Base-by-base conservation (phyloP, 2,329 filamentous ascomycete species). In the Ophiostoma pallidulum region DNA sequence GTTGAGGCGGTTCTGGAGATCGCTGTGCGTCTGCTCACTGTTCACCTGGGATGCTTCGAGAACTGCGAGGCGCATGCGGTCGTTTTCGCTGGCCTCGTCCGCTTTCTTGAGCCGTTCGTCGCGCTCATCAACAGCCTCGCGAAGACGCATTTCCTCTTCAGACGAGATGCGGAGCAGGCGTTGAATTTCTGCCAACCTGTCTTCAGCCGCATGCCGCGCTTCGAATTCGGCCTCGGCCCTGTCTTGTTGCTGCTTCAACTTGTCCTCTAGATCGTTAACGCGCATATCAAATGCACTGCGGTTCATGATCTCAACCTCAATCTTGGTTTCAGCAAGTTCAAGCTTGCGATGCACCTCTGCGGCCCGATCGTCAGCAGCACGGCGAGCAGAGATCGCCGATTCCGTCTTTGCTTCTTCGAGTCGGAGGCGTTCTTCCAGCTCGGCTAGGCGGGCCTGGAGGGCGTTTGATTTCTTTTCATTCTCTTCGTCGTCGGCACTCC, bases 151-250 rank as follows among this genome's bases (percentile, higher is more conserved):
- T 54, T 85, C 82, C 59, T 89, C 83, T 59, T 87, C 82, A n/a
- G 83, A 77, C 5, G 83, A 77, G 53, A 80, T 74, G 50, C 78
- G 76, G 22, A 88, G 71, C 19, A 83, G 73, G 47, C 80, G 74
- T 62, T 89, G 82, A n/a, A 81, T 73, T 59, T 90, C 84, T 5
- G 81, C 76, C 13, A 87, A 68, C 51, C 78, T 77, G 58, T 90
- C 85, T 60, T 90, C 84, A 1, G 82, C 81, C 29, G 78, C 72
- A 46, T 83, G 76, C 50, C 84, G 78, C 41, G 67, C 66, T 38
- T 73, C 69, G 50, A 82, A 66, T 57, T 90, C 83, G 45, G 77
- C 66, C 53, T 88, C 82, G 1, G 74, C 75, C 48, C 75, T 74
- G 31, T 73, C 71, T 54, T 87, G 80, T 31, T 83, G 77, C 9